Base-by-base conservation (phyloP, 106 monocot genomes). In the Dendrobium catenatum region DNA sequence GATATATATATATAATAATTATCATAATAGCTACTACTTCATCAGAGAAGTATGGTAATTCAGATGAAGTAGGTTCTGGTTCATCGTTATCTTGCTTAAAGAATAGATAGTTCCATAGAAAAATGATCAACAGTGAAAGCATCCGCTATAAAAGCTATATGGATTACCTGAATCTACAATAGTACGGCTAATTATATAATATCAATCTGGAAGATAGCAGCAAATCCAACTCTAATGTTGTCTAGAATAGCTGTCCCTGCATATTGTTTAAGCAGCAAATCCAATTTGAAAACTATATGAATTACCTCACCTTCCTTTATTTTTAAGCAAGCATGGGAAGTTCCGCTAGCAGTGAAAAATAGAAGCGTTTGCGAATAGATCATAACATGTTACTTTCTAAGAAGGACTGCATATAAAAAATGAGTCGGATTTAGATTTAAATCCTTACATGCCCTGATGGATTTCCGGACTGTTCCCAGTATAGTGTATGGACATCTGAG, bases 391-490 rank as follows among this genome's bases (percentile, higher is more conserved):
- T 72, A 26, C 27, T 40, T 18, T 72, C 17, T 29, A 43, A 37
- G 1, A 43, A 37, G 1, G 22, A 68, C 31, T 61, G 44, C 68
- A 68, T 26, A 6, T 27, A 13, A 77, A 54, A 77, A 55, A 55
- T 16, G 77, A 77, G 22, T 46, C 7, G 3, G 74, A 13, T 9
- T 74, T 17, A 43, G 43, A 10, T 27, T 76, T 76, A 81, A 7
- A 56, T 13, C 80, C 93, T 90, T 73, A 96, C 98, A 80, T 93
- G 83, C 16, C 98, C 98, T 42, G 77, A 79, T 20, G 95, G 95
- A 83, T 99, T 99, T 44, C 98, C 98, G 0, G 98, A 99, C 85
- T 99, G 98, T 83, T 99, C 98, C 93, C 91, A 96, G 78, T 92
- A 94, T 26, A 96, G 58, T 0, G 90, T 86, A 51, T 96, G 96